Base-by-base conservation (phyloP, 23 red algal species). In the Gracilariopsis chorda region DNA sequence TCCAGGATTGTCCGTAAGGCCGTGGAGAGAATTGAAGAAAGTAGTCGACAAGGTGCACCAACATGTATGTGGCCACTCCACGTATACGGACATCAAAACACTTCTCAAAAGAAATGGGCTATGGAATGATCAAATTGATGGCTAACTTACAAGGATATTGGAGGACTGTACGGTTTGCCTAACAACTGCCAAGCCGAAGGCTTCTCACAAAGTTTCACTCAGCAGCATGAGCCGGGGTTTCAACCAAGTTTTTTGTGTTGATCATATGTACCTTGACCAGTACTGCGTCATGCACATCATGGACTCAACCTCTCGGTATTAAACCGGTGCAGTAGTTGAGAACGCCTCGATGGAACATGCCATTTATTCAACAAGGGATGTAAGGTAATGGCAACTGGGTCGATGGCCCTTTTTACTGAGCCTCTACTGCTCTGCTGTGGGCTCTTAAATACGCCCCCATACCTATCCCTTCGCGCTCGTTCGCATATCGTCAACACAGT, bases 91-190 rank as follows among this genome's bases (percentile, higher is more conserved):
- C 69, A 88, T 88, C 1, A 58, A 76, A 6, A 46, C 37, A 8
- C 60, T 86, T 19, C 70, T 90, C 2, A 45, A 80, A 45, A 0
- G 86, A 62, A 90, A 90, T 41, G 1, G 65, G 17, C 24, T 90
- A 12, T 90, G 86, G 74, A 52, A 44, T 51, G 21, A 42, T 7
- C 35, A 90, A 10, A 39, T 61, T 14, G 86, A 59, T 29, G 19
- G 79, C 14, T 90, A 90, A 39, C 86, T 80, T 8, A 28, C 29
- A 27, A 9, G 3, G 14, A 48, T 27, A 3, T 17, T 77, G 7
- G 71, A 77, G 19, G n/a, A 32, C 24, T 77, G 71, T 40, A 77
- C 42, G 11, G 27, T n/a, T 2, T 77, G 71, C 47, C 16, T 8
- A 4, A 77, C 49, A 20, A 77, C 70, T 2, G 40, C 49, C 25